phyloP scores from a whole-genome alignment of 495 filamentous ascomycete genomes.

The Penicillium chermesinum region DNA sequence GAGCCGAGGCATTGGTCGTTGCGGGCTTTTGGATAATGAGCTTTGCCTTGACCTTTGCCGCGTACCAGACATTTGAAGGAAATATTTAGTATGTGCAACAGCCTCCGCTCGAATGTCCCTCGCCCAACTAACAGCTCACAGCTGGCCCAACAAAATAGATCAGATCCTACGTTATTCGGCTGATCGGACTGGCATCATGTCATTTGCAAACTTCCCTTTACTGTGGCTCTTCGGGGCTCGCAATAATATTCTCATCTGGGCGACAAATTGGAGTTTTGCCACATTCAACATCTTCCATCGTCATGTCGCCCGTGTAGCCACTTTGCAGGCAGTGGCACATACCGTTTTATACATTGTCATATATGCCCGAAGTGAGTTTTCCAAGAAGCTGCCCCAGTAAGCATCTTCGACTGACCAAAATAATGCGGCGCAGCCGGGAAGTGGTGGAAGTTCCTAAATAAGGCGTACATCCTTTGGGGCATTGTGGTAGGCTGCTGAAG shows the following conservation, averaged over 20 bases:
- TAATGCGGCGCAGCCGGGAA: constrained; percentile 19
- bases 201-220: constrained; percentile 47
- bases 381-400: neutral
- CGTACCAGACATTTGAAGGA: constrained; percentile 30
- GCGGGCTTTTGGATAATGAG: constrained; percentile 38
- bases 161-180: constrained; percentile 42
- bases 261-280: constrained; percentile 51
- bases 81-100: constrained; percentile 39
- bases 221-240: constrained; percentile 49
- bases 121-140: constrained; percentile 11
- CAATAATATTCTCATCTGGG: constrained; percentile 53
- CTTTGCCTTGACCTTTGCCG: constrained; percentile 29
- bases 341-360: constrained; percentile 29
- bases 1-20: constrained; percentile 36
- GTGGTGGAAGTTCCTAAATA: constrained; percentile 26
- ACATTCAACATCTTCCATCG: constrained; percentile 54
- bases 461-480: constrained; percentile 37
- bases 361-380: constrained; percentile 26
- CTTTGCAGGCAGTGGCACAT: constrained; percentile 47
- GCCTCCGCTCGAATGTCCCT: neutral
- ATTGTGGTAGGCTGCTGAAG: constrained; percentile 26
- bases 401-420: neutral
- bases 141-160: constrained; percentile 29
- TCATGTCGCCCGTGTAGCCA: constrained; percentile 50
- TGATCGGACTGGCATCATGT: constrained; percentile 49